Evolutionary conservation across 768 basidiomycete genomes (phyloP), one percentile per base, ranked within the genome.

Genomic region (Lentinula sp.): DNA sequence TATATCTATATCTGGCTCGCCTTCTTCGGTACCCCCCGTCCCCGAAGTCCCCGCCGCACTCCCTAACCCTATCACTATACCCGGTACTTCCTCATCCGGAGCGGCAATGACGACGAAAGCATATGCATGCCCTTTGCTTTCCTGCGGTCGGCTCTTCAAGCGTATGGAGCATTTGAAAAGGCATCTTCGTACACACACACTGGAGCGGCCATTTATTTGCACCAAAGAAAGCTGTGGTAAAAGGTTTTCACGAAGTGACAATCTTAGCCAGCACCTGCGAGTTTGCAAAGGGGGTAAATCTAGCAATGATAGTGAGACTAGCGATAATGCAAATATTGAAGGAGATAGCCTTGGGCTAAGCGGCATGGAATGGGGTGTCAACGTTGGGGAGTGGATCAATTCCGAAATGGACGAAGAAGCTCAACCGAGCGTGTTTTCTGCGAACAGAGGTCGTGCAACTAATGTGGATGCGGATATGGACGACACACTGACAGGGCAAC

Each of bases 101-200:
- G 23, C 60, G 6, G 15, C 61, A 7, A 57, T 42, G 43, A 68
- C 74, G 18, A 63, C 69, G 79, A 66, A 78, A 79, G 36, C 85
- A 3, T 95, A 86, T 68, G 82, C 87, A 53, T 96, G 94, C 73
- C 92, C 92, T 18, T 79, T 93, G 1, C 87, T 84, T 71, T 90
- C 90, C 13, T 97, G 94, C 68, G 85, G 90, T 3, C 79, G 90
- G 63, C 75, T 89, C 65, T 96, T 95, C 84, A 95, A 93, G 79
- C 85, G 94, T 10, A 87, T 90, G 83, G 94, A 96, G 69, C 93
- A 96, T 69, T 81, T 95, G 65, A 91, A 91, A 74, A 76, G 93
- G 48, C 94, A 96, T 71, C 74, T 94, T 35, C 82, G 92, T 61
- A 93, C 93, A 8, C 94, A 96, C 70, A 95, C 93, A 32, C 83